Base-by-base conservation (phyloP, 1,284 basidiomycete genomes). In the Exobasidium rhododendri region DNA sequence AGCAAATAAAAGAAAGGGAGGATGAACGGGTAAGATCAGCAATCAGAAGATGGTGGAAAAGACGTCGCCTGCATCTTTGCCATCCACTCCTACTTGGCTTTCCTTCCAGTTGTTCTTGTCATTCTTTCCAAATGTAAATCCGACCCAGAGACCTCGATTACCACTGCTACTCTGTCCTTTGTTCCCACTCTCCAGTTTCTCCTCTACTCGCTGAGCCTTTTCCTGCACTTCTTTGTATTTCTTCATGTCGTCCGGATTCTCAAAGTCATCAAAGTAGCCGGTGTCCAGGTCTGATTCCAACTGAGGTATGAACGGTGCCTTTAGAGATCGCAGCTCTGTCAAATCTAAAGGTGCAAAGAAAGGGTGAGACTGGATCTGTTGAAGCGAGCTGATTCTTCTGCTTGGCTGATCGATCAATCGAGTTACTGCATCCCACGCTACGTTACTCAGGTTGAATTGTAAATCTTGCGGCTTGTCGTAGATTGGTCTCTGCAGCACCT, bases 201-300 rank as follows among this genome's bases (percentile, higher is more conserved):
- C 68, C 56, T 97, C 94, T 46, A 99, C 94, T 79, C 96, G 93
- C 74, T 84, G 84, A 82, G 97, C 93, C 82, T 98, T 99, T 83
- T 97, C 96, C 81, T 91, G 88, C 5, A 99, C 96, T 81, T 99
- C 96, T 35, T 82, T 81, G 71, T 82, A 82, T 83, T 98, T 97
- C 53, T 92, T 93, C 93, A 98, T 97, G 80, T 99, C 96, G 69
- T 94, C 92, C 4, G 65, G 83, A 26, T 86, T 89, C 28, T 88
- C 89, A 81, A 97, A 98, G 80, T 97, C 93, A 81, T 99, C 96
- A 83, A 97, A 99, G 83, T 98, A 98, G 11, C 94, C 94, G 0
- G 94, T 94, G 80, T 79, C 96, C 63, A 91, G 85, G 73, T 98
- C 96, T 22, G 88, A 91, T 77, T 97, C 94, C 40, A 99, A 86